Evolutionary conservation across 2,329 filamentous ascomycete species (phyloP).

Genomic region (Aureobasidium melanogenum): DNA sequence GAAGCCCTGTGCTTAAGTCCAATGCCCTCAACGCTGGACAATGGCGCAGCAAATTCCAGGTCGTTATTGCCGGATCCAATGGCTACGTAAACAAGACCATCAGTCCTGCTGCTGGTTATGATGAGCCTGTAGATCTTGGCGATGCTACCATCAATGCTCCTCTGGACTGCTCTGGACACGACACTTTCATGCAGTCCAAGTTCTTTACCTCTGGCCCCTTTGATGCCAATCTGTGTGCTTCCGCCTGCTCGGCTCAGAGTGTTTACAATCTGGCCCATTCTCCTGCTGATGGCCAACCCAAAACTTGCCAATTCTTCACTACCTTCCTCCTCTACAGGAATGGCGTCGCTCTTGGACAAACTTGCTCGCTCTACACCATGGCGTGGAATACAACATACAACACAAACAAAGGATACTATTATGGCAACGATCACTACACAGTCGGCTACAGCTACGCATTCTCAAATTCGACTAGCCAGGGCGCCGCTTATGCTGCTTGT

Average conservation of each 20-base stretch:
- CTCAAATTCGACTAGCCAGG: conserved; percentile 15
- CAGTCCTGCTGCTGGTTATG: conserved; percentile 20
- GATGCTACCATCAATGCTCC: conserved; percentile 24
- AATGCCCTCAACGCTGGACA: conserved; percentile 28
- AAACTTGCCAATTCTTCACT: conserved; percentile 28
- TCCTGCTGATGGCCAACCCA: not conserved
- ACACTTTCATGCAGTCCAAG: conserved; percentile 20
- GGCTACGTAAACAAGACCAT: conserved; percentile 22
- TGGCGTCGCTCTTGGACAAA: conserved; percentile 18
- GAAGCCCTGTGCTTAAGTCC: conserved; percentile 19
- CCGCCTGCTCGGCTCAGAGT: conserved; percentile 15
- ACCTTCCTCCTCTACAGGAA: conserved; percentile 25
- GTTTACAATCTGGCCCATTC: conserved; percentile 12
- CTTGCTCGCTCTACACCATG: conserved; percentile 22
- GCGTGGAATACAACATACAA: conserved; percentile 18
- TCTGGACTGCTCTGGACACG: conserved; percentile 20
- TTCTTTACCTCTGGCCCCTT: conserved; percentile 21
- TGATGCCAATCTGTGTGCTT: conserved; percentile 21
- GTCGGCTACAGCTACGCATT: conserved; percentile 18
- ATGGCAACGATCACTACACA: conserved; percentile 18
- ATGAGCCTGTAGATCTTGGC: conserved; percentile 18
- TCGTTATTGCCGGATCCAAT: conserved; percentile 36
- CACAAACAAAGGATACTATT: conserved; percentile 20
- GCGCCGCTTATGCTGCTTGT: conserved; percentile 4
- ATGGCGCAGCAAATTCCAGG: conserved; percentile 26